Evolutionary conservation across 1,284 basidiomycete species (phyloP).

Genomic region (Cryptococcus sp.): DNA sequence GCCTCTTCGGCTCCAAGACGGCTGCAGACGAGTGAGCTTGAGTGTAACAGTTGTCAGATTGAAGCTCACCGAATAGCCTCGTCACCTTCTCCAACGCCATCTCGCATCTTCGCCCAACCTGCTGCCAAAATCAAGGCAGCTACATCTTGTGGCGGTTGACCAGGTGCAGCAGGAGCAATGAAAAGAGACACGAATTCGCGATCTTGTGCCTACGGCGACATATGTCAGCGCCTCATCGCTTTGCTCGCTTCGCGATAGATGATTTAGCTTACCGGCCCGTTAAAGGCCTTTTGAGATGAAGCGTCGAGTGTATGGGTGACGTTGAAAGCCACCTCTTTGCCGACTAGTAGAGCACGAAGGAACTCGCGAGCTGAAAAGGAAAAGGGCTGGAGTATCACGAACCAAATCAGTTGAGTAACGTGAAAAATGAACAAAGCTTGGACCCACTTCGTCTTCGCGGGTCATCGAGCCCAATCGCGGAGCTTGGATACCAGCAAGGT

Average conservation of each 20-base stretch:
- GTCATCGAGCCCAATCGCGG: slow-evolving; percentile 76
- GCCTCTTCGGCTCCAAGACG: slow-evolving; percentile 69
- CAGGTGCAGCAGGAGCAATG: slow-evolving; percentile 51
- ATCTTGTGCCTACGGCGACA: slow-evolving; percentile 20
- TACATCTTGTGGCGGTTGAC: slow-evolving; percentile 62
- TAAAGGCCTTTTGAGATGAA: slow-evolving; percentile 12
- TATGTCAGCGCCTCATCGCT: background rate
- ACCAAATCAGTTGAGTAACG: background rate
- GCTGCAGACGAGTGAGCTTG: slow-evolving; percentile 15
- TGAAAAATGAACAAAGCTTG: too few relatives aligned
- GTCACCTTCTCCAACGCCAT: slow-evolving; percentile 57
- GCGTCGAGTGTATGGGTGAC: slow-evolving; percentile 47
- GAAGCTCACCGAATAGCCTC: slow-evolving; percentile 40
- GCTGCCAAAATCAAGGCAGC: slow-evolving; percentile 74
- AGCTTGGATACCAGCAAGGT: slow-evolving; percentile 78
- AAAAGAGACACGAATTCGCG: slow-evolving; percentile 51
- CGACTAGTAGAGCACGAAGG: slow-evolving; percentile 78
- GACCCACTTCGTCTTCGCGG: slow-evolving; percentile 79
- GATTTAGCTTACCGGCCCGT: slow-evolving; percentile 11
- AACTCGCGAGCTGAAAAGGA: slow-evolving; percentile 93
- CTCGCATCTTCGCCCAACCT: slow-evolving; percentile 92
- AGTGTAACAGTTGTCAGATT: background rate
- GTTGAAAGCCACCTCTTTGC: slow-evolving; percentile 66
- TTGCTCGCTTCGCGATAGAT: background rate
- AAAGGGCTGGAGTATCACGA: slow-evolving; percentile 63